phyloP scores from a whole-genome alignment of 1,139 yeast species.

The Zhuliangozyma blackwelliae region DNA sequence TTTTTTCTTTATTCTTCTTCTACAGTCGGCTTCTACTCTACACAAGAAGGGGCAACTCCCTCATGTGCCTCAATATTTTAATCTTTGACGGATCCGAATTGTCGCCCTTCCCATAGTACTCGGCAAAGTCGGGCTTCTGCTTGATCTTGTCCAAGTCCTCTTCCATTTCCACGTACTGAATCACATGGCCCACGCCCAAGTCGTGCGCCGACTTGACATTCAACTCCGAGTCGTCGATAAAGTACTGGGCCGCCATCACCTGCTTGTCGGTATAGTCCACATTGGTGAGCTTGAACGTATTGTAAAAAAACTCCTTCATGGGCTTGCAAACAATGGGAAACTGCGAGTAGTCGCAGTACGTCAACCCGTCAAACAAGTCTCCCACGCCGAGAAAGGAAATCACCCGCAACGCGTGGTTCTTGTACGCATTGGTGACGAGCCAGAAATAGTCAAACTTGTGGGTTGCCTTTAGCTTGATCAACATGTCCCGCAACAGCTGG shows the following conservation, averaged over 20 bases:
- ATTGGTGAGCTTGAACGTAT: conserved; percentile 62
- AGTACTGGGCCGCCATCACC: conserved; percentile 37
- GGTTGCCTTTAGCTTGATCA: conserved; percentile 39
- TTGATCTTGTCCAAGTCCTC: conserved; percentile 33
- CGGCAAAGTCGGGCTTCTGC: conserved; percentile 25
- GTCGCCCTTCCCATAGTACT: conserved; percentile 34
- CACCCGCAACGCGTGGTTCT: conserved; percentile 79
- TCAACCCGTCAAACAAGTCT: conserved; percentile 88
- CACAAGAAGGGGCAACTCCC: conserved; percentile 19
- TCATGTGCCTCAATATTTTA: conserved; percentile 27
- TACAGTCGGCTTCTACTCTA: neutral
- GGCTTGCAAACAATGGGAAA: conserved; percentile 83
- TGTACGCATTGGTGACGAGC: conserved; percentile 93
- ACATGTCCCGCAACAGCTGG: conserved; percentile 45
- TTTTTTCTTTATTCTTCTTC: neutral
- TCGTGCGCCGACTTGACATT: conserved; percentile 56
- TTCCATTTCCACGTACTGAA: conserved; percentile 56
- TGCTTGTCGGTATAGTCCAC: conserved; percentile 43
- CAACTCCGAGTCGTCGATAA: conserved; percentile 78
- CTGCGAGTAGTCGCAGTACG: conserved; percentile 78
- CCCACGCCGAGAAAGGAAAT: conserved; percentile 78
- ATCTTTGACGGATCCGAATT: conserved; percentile 25
- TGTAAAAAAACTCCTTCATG: conserved; percentile 50
- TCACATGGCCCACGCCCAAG: conserved; percentile 48
- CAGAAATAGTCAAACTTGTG: conserved; percentile 48